These are phyloP conservation scores for Candida sakaeoensis DNA, from an alignment of 805 yeast genomes.

Conservation along the genomic window DNA sequence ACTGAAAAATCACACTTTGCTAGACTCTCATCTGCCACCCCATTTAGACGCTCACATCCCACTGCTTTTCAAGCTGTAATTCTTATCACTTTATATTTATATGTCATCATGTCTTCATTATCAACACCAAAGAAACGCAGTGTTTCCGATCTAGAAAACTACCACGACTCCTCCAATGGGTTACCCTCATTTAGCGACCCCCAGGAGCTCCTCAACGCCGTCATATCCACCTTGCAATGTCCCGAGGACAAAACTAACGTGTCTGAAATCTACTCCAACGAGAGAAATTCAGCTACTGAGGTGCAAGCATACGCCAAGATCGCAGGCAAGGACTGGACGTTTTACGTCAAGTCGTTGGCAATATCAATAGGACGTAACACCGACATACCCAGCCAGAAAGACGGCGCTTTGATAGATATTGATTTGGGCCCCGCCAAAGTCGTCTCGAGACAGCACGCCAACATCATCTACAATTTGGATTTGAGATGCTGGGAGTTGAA, in stretches of 20 bases:
- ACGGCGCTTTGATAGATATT: slow-evolving; percentile 52
- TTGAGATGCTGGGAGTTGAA: slow-evolving; percentile 81
- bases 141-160: slow-evolving; percentile 12
- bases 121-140: slow-evolving; percentile 31
- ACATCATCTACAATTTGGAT: slow-evolving; percentile 70
- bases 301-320: slow-evolving; percentile 98
- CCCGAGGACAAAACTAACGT: slow-evolving; percentile 79
- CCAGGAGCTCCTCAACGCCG: slow-evolving; percentile 65
- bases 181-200: slow-evolving; percentile 50
- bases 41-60: too few species aligned
- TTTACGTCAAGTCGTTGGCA: slow-evolving; percentile 74
- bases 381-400: slow-evolving; percentile 16
- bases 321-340: slow-evolving; percentile 93
- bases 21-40: too few species aligned
- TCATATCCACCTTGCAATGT: slow-evolving; percentile 61
- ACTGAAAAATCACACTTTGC: too few species aligned
- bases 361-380: slow-evolving; percentile 88
- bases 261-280: slow-evolving; percentile 68
- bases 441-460: slow-evolving; percentile 89
- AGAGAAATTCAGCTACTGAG: slow-evolving; percentile 62
- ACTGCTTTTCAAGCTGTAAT: neutral
- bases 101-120: slow-evolving; percentile 11
- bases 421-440: slow-evolving; percentile 97
- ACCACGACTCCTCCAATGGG: neutral
- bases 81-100: neutral